Evolutionary conservation across 768 basidiomycete genomes (phyloP).

Genomic region (Agaricus bisporus): DNA sequence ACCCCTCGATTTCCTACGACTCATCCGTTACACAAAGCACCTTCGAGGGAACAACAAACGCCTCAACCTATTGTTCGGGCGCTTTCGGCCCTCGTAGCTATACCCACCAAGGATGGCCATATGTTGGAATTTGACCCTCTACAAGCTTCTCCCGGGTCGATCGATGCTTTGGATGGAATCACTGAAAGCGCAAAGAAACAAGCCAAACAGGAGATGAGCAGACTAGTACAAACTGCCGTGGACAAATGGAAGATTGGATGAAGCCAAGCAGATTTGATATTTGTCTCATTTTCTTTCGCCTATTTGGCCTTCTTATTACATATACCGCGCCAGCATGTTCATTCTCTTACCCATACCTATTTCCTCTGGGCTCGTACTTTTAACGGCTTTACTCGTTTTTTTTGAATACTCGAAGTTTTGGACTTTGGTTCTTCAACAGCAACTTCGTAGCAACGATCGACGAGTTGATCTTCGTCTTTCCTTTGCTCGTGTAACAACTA

Average conservation of each 20-base stretch:
- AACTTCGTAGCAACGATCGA: no score
- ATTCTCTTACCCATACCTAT: background rate
- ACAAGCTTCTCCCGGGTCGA: slow-evolving; percentile 58
- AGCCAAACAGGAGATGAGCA: slow-evolving; percentile 69
- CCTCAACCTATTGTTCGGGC: slow-evolving; percentile 33
- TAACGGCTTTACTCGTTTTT: background rate
- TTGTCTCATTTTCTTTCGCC: background rate
- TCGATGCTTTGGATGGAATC: slow-evolving; percentile 75
- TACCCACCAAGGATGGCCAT: slow-evolving; percentile 78
- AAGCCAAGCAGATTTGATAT: background rate
- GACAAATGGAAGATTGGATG: slow-evolving; percentile 68
- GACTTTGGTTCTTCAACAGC: no score
- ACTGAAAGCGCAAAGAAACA: slow-evolving; percentile 80
- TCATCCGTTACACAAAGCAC: slow-evolving; percentile 17
- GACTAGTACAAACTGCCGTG: slow-evolving; percentile 65
- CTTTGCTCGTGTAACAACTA: slow-evolving; percentile 7
- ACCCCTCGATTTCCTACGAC: slow-evolving; percentile 23
- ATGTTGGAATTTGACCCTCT: slow-evolving; percentile 84
- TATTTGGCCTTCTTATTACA: background rate
- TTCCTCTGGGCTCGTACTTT: background rate
- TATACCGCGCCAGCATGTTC: background rate
- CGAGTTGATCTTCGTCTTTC: background rate
- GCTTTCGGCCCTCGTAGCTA: slow-evolving; percentile 59
- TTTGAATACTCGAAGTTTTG: no score
- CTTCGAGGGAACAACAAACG: slow-evolving; percentile 18